Conservation (phyloP, 345 rosid species). For the Brassica napus region Da-Ae NC_063448.1:4635001-4635500, state of each 20-base stretch:
- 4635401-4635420: constrained; percentile 6
- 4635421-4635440: constrained; percentile 16
- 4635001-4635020: background rate
- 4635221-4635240: constrained; percentile 7
- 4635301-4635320: background rate
- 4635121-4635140: background rate
- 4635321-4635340: constrained; percentile 10
- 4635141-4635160: constrained; percentile 25
- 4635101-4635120: background rate
- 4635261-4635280: constrained; percentile 29
- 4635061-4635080: constrained; percentile 16
- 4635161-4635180: constrained; percentile 24
- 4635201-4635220: constrained; percentile 21
- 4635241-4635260: constrained; percentile 12
- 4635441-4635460: background rate
- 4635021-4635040: background rate
- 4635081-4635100: constrained; percentile 15
- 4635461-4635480: background rate
- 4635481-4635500: background rate
- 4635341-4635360: constrained; percentile 6
- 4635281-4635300: constrained; percentile 19
- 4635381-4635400: constrained; percentile 27
- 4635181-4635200: constrained; percentile 20
- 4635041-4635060: background rate
- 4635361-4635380: constrained; percentile 24